Conservation (phyloP, 441 rosid genomes). For the Euphorbia celastroides region DNA sequence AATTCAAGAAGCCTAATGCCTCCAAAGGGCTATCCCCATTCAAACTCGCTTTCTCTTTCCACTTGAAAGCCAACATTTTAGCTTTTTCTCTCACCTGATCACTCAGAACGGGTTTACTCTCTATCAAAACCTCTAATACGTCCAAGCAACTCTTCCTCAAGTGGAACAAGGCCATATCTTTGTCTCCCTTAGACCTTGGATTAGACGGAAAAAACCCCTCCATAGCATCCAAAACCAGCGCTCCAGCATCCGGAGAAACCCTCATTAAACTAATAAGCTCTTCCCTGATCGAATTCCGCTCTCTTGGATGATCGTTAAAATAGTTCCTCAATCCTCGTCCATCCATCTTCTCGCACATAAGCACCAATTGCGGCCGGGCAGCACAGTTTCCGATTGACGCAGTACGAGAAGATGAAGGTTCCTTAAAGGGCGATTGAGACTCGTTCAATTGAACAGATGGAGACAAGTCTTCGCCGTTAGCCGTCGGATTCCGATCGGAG, state of each 20-base stretch:
- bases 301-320: slow-evolving; percentile 28
- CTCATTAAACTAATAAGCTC: slow-evolving; percentile 44
- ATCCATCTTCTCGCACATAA: slow-evolving; percentile 56
- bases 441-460: not conserved
- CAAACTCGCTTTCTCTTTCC: slow-evolving; percentile 40
- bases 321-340: slow-evolving; percentile 53
- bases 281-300: slow-evolving; percentile 26
- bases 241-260: slow-evolving; percentile 36
- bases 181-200: slow-evolving; percentile 14
- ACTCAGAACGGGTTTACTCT: slow-evolving; percentile 30
- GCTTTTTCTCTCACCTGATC: slow-evolving; percentile 49
- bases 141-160: slow-evolving; percentile 43
- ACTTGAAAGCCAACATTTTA: slow-evolving; percentile 46
- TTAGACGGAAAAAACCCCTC: slow-evolving; percentile 37
- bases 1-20: slow-evolving; percentile 51
- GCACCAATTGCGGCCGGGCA: slow-evolving; percentile 35
- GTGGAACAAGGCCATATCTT: slow-evolving; percentile 22
- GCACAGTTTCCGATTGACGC: not conserved
- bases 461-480: not conserved
- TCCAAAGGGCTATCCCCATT: slow-evolving; percentile 30
- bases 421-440: not conserved
- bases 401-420: not conserved
- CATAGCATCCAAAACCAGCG: slow-evolving; percentile 59
- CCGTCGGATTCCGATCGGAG: not conserved
- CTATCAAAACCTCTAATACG: slow-evolving; percentile 48